These are phyloP conservation scores for Aegilops longissima DNA, from an alignment of 176 grass and related monocot genomes.

Conservation along the genomic window DNA sequence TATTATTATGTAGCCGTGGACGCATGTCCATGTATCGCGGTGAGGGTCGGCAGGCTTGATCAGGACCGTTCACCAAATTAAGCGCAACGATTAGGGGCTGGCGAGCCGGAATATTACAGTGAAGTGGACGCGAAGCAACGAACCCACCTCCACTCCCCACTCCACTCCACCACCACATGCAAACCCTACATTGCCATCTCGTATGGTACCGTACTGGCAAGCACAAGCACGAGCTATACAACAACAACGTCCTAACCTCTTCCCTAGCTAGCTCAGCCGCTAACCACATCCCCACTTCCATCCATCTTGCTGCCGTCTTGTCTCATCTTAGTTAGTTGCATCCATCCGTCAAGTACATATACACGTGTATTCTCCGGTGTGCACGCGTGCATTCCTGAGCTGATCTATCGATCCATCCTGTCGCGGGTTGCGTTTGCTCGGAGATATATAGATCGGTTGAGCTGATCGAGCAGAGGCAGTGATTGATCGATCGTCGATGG, in stretches of 20 bases:
- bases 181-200: background rate
- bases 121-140: constrained; percentile 94
- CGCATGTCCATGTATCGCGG: background rate
- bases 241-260: background rate
- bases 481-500: background rate
- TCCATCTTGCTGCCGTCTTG: background rate
- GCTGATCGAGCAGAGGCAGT: background rate
- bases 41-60: background rate
- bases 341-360: background rate
- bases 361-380: background rate
- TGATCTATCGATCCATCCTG: background rate
- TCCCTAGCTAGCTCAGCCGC: background rate
- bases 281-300: constrained; percentile 55
- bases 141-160: constrained; percentile 42
- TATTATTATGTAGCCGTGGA: background rate
- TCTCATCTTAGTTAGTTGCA: background rate
- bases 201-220: background rate
- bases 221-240: background rate
- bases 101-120: constrained; percentile 64
- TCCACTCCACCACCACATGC: constrained; percentile 18
- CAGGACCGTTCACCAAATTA: constrained; percentile 24
- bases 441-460: background rate
- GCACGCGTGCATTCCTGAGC: background rate
- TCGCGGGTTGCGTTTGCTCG: background rate
- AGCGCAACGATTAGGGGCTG: background rate